These are phyloP conservation scores for Sarocladium oryzae DNA, from an alignment of 2,329 filamentous ascomycete genomes.

Conservation along the genomic window DNA sequence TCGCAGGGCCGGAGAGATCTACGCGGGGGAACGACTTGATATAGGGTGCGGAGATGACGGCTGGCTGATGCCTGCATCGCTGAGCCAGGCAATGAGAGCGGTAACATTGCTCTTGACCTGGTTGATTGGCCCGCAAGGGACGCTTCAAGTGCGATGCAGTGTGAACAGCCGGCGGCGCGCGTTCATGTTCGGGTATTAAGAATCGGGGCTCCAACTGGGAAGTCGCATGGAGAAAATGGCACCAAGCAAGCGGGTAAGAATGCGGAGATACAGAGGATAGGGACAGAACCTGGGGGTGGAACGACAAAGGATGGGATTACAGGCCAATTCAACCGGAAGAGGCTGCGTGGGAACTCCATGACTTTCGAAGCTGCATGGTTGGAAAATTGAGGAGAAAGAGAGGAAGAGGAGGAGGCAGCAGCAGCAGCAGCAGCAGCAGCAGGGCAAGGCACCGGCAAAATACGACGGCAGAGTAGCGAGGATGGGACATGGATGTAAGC, in stretches of 20 bases:
- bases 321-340: not conserved
- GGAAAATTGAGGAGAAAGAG: too few species aligned
- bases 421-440: not conserved
- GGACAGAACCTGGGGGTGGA: not conserved
- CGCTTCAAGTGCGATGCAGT: too few species aligned
- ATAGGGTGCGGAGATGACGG: too few species aligned
- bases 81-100: too few species aligned
- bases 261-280: not conserved
- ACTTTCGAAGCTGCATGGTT: too few species aligned
- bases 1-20: too few species aligned
- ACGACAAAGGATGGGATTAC: too few species aligned
- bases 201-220: too few species aligned
- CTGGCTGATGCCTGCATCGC: too few species aligned
- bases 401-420: not conserved
- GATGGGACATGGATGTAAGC: not conserved
- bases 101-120: too few species aligned
- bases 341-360: not conserved
- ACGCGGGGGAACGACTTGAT: too few species aligned
- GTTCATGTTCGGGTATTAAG: too few species aligned
- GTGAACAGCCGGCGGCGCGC: conserved; percentile 1
- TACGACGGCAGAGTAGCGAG: not conserved
- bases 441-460: conserved; percentile 1
- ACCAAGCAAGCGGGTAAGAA: not conserved
- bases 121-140: conserved; percentile 2
- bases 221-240: not conserved